A percentile compares a stretch with the other conserved stretches of the same genome.
Conservation (phyloP, 2,329 filamentous ascomycete genomes). For the Penicillium sumatraense region DNA sequence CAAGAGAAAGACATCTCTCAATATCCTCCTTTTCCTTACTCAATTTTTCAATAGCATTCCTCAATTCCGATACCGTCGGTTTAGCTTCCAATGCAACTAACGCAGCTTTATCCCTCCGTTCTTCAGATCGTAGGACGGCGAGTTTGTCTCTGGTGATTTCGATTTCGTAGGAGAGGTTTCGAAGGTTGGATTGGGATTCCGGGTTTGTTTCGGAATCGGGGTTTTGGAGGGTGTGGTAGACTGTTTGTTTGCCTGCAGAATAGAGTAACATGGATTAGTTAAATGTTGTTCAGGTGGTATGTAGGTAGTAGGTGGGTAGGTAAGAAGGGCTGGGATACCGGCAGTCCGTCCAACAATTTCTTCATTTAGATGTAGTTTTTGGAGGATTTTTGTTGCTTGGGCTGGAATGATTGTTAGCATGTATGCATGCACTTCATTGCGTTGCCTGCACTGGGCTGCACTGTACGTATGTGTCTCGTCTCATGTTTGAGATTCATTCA, state of each 20-base stretch:
- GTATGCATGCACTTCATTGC: too few relatives aligned
- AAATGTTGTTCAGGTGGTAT: too few relatives aligned
- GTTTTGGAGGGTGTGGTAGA: constrained; percentile 61
- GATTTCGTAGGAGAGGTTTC: too few relatives aligned
- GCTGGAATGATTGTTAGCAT: constrained; percentile 36
- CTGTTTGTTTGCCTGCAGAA: constrained; percentile 65
- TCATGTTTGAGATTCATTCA: too few relatives aligned
- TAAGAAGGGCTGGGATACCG: constrained; percentile 39
- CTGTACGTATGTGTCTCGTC: too few relatives aligned
- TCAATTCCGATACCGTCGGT: neutral
- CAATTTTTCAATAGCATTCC: too few relatives aligned
- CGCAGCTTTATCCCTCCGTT: constrained; percentile 55
- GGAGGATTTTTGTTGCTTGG: constrained; percentile 63
- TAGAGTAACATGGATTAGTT: neutral
- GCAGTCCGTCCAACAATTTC: constrained; percentile 62
- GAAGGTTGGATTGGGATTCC: too few relatives aligned
- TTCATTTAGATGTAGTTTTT: constrained; percentile 65
- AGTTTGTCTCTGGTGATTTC: constrained; percentile 52
- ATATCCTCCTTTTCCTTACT: too few relatives aligned
- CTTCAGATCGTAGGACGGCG: constrained; percentile 47
- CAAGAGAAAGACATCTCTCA: too few relatives aligned
- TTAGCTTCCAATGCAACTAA: constrained; percentile 39
- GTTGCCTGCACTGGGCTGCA: too few relatives aligned
- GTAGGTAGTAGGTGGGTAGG: too few relatives aligned
- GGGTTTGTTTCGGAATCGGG: constrained; percentile 50